Evolutionary conservation across 116 monocot species (phyloP).

Genomic region (Trichopus zeylanicus): DNA sequence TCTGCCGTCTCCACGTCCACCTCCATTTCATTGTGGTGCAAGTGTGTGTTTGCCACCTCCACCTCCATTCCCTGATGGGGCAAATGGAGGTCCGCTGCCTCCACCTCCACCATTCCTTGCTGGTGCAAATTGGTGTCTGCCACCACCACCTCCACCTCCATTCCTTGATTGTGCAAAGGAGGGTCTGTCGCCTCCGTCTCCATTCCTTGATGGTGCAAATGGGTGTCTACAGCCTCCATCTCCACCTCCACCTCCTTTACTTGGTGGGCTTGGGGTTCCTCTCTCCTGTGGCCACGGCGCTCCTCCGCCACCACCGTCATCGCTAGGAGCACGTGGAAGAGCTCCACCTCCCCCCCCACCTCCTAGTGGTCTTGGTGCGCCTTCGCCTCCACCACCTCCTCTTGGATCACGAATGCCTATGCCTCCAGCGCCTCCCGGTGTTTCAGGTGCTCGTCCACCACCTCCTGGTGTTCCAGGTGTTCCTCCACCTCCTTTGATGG

Average conservation of each 20-base stretch:
- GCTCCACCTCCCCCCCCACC: constrained; percentile 15
- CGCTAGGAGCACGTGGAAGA: background rate
- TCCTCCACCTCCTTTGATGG: constrained; percentile 24
- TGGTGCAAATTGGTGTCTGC: background rate
- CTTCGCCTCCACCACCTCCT: constrained; percentile 38
- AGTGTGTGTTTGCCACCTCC: too few relatives aligned
- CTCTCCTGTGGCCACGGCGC: too few relatives aligned
- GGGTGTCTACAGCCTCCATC: background rate
- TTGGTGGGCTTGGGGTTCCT: background rate
- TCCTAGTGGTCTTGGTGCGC: constrained; percentile 8
- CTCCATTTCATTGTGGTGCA: background rate
- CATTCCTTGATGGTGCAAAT: background rate
- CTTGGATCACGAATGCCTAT: constrained; percentile 16
- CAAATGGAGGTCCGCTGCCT: constrained; percentile 9
- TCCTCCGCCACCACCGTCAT: constrained; percentile 17
- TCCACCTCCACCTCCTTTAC: constrained; percentile 15
- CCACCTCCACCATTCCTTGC: constrained; percentile 1
- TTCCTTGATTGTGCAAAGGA: background rate
- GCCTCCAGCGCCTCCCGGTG: constrained; percentile 23
- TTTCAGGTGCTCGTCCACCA: constrained; percentile 5
- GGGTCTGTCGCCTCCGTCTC: background rate
- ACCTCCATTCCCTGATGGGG: background rate
- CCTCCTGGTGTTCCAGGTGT: constrained; percentile 23
- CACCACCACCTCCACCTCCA: background rate
- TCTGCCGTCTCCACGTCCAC: background rate